These are phyloP conservation scores for Paramecium biaurelia DNA, from an alignment of 73 alveolate genomes.

Conservation along the genomic window DNA sequence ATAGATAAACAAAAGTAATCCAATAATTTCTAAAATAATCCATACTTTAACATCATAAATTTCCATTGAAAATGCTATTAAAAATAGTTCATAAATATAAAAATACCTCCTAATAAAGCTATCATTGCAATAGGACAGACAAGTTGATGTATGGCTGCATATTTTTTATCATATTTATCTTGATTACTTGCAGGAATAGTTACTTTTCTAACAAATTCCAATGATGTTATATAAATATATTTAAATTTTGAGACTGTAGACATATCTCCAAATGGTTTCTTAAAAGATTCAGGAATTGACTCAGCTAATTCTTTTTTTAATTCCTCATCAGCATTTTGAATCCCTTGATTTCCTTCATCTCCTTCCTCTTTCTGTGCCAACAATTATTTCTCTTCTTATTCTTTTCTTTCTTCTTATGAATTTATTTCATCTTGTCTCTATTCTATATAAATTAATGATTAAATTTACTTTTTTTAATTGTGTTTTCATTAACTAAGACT, in stretches of 20 bases:
- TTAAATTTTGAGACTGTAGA: neutral
- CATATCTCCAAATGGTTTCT: neutral
- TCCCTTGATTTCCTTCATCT: neutral
- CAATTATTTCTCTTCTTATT: neutral
- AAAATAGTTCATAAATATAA: neutral
- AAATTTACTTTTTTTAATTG: neutral
- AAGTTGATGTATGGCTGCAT: neutral
- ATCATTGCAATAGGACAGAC: neutral
- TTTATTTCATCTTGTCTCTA: neutral
- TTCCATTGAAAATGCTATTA: neutral
- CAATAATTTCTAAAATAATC: neutral
- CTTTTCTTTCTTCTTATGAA: neutral
- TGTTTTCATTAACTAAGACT: neutral
- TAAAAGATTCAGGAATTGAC: neutral
- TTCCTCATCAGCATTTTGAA: neutral
- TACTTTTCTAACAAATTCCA: neutral
- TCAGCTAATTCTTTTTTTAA: neutral
- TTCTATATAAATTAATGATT: neutral
- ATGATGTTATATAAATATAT: neutral
- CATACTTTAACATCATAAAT: neutral
- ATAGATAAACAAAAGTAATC: neutral
- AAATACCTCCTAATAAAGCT: neutral
- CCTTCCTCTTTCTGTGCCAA: neutral
- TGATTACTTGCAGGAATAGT: conserved; percentile 15
- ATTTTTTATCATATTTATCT: conserved; percentile 3